Conservation (phyloP, 805 yeast species). For the Candida boidinii region DNA sequence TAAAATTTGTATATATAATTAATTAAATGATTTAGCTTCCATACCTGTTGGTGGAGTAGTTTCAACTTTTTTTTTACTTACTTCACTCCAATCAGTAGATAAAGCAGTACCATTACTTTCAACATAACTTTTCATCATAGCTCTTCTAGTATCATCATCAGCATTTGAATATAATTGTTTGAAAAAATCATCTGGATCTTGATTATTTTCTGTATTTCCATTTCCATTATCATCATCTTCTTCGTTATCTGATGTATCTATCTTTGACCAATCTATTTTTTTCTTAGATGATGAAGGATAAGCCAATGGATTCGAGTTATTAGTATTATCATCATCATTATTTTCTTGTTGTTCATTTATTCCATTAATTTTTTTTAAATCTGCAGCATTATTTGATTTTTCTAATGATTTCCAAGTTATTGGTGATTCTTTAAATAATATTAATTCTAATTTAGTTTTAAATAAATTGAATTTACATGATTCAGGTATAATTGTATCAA, state of each 20-base stretch:
- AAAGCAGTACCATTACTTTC: constrained; percentile 92
- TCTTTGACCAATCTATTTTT: constrained; percentile 60
- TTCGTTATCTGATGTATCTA: constrained; percentile 23
- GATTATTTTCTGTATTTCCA: constrained; percentile 35
- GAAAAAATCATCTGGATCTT: constrained; percentile 62
- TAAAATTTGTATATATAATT: constrained; percentile 1
- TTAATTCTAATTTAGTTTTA: constrained; percentile 68
- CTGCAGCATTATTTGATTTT: constrained; percentile 13
- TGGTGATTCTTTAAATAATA: constrained; percentile 36
- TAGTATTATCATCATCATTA: constrained; percentile 3
- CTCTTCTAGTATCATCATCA: constrained; percentile 80
- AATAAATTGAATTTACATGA: constrained; percentile 42
- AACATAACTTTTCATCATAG: constrained; percentile 94
- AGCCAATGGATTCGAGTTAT: constrained; percentile 10
- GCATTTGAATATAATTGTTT: constrained; percentile 65
- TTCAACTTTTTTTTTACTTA: constrained; percentile 53
- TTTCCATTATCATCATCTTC: constrained; percentile 33
- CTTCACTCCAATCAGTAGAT: constrained; percentile 92
- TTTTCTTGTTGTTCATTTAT: constrained; percentile 3
- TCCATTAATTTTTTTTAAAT: neutral
- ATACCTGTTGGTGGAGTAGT: constrained; percentile 70
- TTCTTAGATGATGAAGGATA: constrained; percentile 64
- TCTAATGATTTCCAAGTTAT: constrained; percentile 51
- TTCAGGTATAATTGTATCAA: constrained; percentile 37
- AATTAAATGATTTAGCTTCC: constrained; percentile 38